phyloP scores from a whole-genome alignment of 805 yeast genomes.

The Dipodascopsis tothii region DNA sequence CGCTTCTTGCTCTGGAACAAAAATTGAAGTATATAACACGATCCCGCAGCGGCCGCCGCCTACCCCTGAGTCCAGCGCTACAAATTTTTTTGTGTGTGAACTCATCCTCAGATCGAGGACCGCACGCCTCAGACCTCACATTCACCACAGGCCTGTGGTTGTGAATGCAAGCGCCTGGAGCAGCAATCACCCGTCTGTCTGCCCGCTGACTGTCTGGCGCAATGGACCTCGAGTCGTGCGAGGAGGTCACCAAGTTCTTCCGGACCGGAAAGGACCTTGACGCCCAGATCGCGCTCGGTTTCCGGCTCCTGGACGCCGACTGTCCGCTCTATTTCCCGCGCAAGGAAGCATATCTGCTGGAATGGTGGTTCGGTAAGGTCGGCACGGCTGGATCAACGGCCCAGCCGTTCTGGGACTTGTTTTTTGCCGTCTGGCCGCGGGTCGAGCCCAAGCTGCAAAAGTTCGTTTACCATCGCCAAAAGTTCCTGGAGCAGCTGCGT shows the following conservation, averaged over 20 bases:
- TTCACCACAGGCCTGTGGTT: too few species aligned
- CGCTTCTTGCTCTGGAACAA: too few species aligned
- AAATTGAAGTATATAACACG: too few species aligned
- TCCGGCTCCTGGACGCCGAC: not conserved
- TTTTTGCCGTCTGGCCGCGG: conserved; percentile 5
- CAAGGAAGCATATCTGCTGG: conserved; percentile 30
- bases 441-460: not conserved
- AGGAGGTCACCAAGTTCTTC: not conserved
- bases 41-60: too few species aligned
- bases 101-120: too few species aligned
- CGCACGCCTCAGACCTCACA: too few species aligned
- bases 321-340: conserved; percentile 28
- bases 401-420: conserved; percentile 11
- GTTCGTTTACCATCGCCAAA: conserved; percentile 10
- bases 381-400: conserved; percentile 36
- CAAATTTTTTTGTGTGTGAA: too few species aligned
- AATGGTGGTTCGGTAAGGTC: conserved; percentile 32
- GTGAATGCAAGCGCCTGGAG: too few species aligned
- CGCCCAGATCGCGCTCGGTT: conserved; percentile 1
- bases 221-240: not conserved
- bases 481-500: conserved; percentile 6
- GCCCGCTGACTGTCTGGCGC: too few species aligned
- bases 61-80: too few species aligned
- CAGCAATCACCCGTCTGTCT: too few species aligned
- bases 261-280: not conserved